phyloP scores from a whole-genome alignment of 441 rosid species.

The Hura crepitans region DNA sequence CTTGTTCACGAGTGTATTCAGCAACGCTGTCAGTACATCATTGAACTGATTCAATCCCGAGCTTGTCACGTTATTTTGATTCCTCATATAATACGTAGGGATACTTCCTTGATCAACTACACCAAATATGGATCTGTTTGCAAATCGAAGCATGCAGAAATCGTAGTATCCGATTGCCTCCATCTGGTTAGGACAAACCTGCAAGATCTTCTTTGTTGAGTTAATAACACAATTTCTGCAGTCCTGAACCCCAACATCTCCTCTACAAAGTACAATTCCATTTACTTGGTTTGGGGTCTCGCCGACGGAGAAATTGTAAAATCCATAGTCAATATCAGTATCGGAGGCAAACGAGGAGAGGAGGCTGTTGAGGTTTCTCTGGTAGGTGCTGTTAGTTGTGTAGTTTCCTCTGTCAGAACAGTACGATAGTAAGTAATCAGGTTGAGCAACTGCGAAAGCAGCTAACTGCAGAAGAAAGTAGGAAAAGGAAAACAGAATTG shows the following conservation, averaged over 20 bases:
- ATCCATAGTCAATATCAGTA: constrained; percentile 31
- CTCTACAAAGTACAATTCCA: constrained; percentile 10
- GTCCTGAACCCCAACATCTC: constrained; percentile 11
- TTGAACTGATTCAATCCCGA: constrained; percentile 28
- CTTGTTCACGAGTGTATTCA: constrained; percentile 21
- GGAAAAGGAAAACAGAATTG: not conserved
- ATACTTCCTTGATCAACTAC: too few species aligned
- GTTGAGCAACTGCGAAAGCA: not conserved
- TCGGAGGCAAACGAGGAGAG: constrained; percentile 38
- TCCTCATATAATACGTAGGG: too few species aligned
- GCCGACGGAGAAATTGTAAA: constrained; percentile 45
- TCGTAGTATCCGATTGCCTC: too few species aligned
- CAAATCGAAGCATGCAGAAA: too few species aligned
- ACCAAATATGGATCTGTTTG: too few species aligned
- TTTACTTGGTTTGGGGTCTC: not conserved
- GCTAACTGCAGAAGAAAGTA: not conserved
- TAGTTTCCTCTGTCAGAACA: constrained; percentile 33
- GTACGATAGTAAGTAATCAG: too few species aligned
- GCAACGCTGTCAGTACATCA: constrained; percentile 27
- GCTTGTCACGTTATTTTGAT: too few species aligned
- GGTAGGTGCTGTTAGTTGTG: constrained; percentile 41
- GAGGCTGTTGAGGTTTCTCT: constrained; percentile 37
- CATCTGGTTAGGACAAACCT: too few species aligned
- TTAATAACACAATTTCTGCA: too few species aligned
- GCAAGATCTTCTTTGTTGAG: too few species aligned